A percentile compares a stretch with the other conserved stretches of the same genome.
Conservation (phyloP, 176 grass and related monocot genomes). For the Ampelocalamus luodianensis region DNA sequence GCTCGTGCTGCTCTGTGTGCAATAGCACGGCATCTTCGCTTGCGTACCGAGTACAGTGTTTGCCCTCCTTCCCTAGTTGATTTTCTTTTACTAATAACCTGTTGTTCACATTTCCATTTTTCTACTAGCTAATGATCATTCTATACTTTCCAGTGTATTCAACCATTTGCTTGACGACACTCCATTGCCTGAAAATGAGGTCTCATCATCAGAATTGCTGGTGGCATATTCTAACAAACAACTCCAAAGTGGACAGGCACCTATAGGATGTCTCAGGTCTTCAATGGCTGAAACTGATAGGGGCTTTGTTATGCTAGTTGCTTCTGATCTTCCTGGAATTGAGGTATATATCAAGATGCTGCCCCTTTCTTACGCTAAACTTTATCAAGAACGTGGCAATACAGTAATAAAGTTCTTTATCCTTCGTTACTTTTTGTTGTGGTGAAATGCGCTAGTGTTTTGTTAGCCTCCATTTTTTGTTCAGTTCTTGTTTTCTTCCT, state of each 20-base stretch:
- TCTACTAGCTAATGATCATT: constrained; percentile 14
- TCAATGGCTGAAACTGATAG: constrained; percentile 64
- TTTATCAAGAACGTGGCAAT: neutral
- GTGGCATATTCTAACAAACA: constrained; percentile 52
- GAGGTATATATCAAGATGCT: constrained; percentile 50
- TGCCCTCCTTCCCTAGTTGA: neutral
- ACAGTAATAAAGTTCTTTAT: neutral
- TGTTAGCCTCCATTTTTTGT: neutral
- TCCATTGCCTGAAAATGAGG: constrained; percentile 62
- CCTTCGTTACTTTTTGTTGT: neutral
- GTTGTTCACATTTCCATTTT: neutral
- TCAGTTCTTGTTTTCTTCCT: constrained; percentile 14
- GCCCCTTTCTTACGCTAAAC: neutral
- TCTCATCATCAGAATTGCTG: constrained; percentile 70
- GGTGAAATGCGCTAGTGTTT: neutral
- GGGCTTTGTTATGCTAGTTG: constrained; percentile 67
- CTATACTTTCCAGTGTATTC: constrained; percentile 60
- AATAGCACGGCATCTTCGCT: constrained; percentile 69
- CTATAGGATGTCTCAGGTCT: constrained; percentile 37
- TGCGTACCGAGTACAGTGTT: constrained; percentile 64
- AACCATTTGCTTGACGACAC: constrained; percentile 77
- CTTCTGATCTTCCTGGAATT: constrained; percentile 70
- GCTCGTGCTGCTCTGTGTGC: constrained; percentile 70
- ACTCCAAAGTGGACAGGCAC: constrained; percentile 43
- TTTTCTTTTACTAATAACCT: neutral